These are phyloP conservation scores for Cyberlindnera galapagoensis DNA, from an alignment of 805 yeast genomes.

Conservation along the genomic window DNA sequence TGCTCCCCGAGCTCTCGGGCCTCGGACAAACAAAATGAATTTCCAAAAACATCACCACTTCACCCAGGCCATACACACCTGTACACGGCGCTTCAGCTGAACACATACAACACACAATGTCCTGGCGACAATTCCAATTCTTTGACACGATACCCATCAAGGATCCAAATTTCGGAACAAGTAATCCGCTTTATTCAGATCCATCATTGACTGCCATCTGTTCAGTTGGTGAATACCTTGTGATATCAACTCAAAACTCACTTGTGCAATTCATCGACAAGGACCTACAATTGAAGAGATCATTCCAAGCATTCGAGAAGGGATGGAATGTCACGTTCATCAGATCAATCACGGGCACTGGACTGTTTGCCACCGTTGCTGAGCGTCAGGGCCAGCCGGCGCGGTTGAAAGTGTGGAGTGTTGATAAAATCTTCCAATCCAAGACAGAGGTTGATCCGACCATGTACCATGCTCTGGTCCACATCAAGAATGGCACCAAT, in stretches of 20 bases:
- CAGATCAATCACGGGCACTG: constrained; percentile 38
- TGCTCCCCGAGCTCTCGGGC: too few species aligned
- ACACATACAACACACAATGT: constrained; percentile 14
- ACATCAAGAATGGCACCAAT: constrained; percentile 65
- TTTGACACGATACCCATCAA: constrained; percentile 77
- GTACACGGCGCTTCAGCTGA: too few species aligned
- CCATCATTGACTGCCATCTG: constrained; percentile 60
- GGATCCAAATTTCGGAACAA: constrained; percentile 69
- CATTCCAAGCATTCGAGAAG: constrained; percentile 58
- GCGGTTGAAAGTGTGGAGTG: constrained; percentile 65
- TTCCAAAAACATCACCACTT: neutral
- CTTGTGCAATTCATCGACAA: constrained; percentile 49
- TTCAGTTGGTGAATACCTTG: constrained; percentile 49
- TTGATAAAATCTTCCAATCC: constrained; percentile 39
- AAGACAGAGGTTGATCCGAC: constrained; percentile 27
- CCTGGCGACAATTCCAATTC: constrained; percentile 82
- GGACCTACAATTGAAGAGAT: constrained; percentile 37
- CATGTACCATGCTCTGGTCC: constrained; percentile 53
- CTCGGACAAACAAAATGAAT: too few species aligned
- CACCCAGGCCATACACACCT: too few species aligned
- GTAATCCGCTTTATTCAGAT: constrained; percentile 70
- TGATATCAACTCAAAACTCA: constrained; percentile 50
- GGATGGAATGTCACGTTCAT: constrained; percentile 61
- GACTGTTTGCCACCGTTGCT: constrained; percentile 62
- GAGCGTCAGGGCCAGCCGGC: constrained; percentile 70